Evolutionary conservation across 768 basidiomycete species (phyloP).

Genomic region (Podaxis sp.): DNA sequence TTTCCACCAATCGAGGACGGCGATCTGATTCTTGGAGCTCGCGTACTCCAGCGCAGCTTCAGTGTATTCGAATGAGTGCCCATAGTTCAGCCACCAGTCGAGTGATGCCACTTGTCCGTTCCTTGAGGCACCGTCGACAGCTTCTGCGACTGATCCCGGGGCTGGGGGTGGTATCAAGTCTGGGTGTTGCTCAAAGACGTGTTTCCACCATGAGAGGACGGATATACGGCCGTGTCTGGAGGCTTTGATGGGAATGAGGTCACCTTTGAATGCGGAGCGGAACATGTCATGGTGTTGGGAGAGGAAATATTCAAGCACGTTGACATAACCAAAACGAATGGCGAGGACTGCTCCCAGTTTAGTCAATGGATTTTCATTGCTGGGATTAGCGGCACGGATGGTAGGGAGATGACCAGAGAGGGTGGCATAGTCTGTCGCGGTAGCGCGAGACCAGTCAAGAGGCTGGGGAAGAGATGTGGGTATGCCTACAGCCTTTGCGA

Average conservation of each 20-base stretch:
- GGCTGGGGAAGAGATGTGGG: conserved; percentile 66
- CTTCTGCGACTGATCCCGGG: conserved; percentile 53
- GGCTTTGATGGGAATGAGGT: conserved; percentile 74
- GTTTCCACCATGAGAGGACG: conserved; percentile 82
- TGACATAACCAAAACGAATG: conserved; percentile 71
- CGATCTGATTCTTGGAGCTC: conserved; percentile 71
- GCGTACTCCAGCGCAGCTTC: conserved; percentile 78
- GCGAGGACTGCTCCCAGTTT: conserved; percentile 62
- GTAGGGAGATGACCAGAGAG: conserved; percentile 56
- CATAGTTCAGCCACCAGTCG: conserved; percentile 78
- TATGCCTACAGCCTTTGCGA: conserved; percentile 70
- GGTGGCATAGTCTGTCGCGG: conserved; percentile 66
- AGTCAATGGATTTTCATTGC: conserved; percentile 53
- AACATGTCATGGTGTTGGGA: conserved; percentile 63
- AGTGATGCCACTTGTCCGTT: conserved; percentile 71
- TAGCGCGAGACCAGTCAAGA: conserved; percentile 67
- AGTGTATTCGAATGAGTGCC: conserved; percentile 66
- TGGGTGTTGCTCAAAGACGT: conserved; percentile 55
- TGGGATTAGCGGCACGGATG: conserved; percentile 58
- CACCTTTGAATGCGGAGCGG: conserved; percentile 55
- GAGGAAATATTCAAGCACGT: conserved; percentile 72
- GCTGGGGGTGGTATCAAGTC: conserved; percentile 55
- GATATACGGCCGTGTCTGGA: conserved; percentile 67
- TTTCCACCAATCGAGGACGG: conserved; percentile 83
- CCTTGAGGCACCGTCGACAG: conserved; percentile 75